Evolutionary conservation across 495 filamentous ascomycete species (phyloP).

Genomic region (Xylaria cubensis): DNA sequence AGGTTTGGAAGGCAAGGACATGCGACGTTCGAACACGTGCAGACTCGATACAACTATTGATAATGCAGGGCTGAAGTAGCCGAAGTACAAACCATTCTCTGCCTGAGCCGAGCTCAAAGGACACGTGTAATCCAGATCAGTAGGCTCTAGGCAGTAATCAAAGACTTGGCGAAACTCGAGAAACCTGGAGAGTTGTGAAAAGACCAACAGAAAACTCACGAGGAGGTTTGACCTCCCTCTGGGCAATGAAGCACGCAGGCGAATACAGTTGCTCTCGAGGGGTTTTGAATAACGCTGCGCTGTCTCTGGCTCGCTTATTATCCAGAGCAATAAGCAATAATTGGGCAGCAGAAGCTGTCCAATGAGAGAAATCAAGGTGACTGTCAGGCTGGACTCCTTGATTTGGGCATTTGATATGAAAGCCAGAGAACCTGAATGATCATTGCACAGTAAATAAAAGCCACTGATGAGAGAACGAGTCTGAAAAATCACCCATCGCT

Average conservation of each 20-base stretch:
- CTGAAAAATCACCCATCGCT: not conserved
- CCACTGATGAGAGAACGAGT: not conserved
- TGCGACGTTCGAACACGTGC: slow-evolving; percentile 19
- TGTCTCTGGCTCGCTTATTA: not conserved
- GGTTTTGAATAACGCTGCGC: not conserved
- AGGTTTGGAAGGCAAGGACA: not conserved
- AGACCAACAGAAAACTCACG: slow-evolving; percentile 10
- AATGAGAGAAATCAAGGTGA: slow-evolving; percentile 1
- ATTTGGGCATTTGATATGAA: slow-evolving; percentile 1
- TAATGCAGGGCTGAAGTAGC: slow-evolving; percentile 25
- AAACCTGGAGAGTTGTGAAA: slow-evolving; percentile 13
- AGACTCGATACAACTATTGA: slow-evolving; percentile 24
- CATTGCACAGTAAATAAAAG: not conserved
- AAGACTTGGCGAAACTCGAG: slow-evolving; percentile 27
- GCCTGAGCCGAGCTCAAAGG: slow-evolving; percentile 27
- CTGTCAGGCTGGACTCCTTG: not conserved
- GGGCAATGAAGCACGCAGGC: not conserved
- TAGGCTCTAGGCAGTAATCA: slow-evolving; percentile 21
- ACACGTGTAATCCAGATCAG: slow-evolving; percentile 13
- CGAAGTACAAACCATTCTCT: slow-evolving; percentile 32
- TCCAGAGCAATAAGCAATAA: not conserved
- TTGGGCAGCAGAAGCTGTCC: not conserved
- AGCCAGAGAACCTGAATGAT: not conserved
- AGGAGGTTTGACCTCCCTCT: slow-evolving; percentile 1
- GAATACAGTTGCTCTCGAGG: not conserved